phyloP scores from a whole-genome alignment of 306 rosid genomes.

The Cicer yamashitae region DNA sequence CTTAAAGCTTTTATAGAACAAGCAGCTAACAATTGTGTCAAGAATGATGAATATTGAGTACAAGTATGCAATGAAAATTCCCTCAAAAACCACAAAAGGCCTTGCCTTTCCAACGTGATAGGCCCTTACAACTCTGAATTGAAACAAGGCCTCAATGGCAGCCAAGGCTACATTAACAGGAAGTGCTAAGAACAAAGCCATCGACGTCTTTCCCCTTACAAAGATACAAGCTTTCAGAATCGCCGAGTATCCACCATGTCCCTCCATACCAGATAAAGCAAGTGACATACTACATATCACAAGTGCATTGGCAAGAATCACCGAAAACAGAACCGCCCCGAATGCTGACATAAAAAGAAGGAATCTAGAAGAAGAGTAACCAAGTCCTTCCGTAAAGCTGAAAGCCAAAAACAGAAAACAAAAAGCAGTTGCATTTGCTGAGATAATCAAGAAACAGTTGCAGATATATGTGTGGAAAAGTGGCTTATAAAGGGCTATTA shows the following conservation, averaged over 20 bases:
- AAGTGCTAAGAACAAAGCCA: constrained; percentile 76
- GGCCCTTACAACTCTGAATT: constrained; percentile 66
- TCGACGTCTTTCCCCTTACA: constrained; percentile 70
- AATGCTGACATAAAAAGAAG: constrained; percentile 65
- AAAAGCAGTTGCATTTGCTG: constrained; percentile 78
- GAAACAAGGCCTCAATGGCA: constrained; percentile 83
- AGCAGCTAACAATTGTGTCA: constrained; percentile 71
- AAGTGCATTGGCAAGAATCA: constrained; percentile 80
- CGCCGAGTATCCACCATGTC: constrained; percentile 67
- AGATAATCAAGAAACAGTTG: constrained; percentile 70
- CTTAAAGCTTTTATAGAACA: constrained; percentile 71
- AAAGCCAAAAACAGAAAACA: constrained; percentile 70
- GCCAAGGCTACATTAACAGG: constrained; percentile 75
- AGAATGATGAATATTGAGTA: constrained; percentile 77
- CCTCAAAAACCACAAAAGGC: constrained; percentile 61
- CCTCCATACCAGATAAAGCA: constrained; percentile 74
- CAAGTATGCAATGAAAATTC: constrained; percentile 73
- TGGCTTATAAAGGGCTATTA: constrained; percentile 59
- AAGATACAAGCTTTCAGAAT: constrained; percentile 76
- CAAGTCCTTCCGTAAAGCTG: constrained; percentile 57
- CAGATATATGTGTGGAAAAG: constrained; percentile 64
- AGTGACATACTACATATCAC: constrained; percentile 70
- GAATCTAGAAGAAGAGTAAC: constrained; percentile 53
- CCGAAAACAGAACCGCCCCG: constrained; percentile 84
- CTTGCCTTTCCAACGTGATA: constrained; percentile 50